Base-by-base conservation (phyloP, 352 stramenopile species). In the Globisporangium spiculum region DNA sequence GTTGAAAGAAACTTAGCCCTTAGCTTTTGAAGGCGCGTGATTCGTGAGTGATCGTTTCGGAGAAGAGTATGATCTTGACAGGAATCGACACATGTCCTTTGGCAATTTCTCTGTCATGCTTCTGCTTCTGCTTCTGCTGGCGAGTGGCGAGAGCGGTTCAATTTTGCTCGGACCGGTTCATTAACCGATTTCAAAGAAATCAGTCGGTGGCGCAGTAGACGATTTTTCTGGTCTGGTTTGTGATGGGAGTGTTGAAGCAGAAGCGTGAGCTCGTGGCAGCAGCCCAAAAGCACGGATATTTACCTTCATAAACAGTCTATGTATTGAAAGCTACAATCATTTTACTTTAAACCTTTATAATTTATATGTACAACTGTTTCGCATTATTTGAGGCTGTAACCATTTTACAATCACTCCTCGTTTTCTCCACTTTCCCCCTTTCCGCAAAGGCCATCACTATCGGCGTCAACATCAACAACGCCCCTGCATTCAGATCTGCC, bases 381-480 rank as follows among this genome's bases (percentile, higher is more conserved):
- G 30, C 38, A 50, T 22, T 50, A 50, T 50, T 4, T 0, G 1
- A 50, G 41, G 16, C 41, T 9, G 41, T 50, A n/a, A 8, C 5
- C 16, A 50, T 18, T 4, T 18, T 4, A 18, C 41, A n/a, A 50
- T 50, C 41, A 50, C 16, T 50, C 41, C 16, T 50, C 41, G 2
- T 50, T 16, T 50, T 48, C 16, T 50, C n/a, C 41, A 22, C 41
- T 9, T 50, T 22, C 41, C 16, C 12, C 16, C 41, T 38, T 32
- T 32, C 30, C 30, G 4, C 30, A 32, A 8, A 36, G 3, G n/a
- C 3, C 14, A 36, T 8, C 18, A 6, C 8, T 4, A 6, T 32
- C 57, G n/a, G 22, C 14, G 16, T 38, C 58, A 54, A 26, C 50
- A 68, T 46, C 46, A 62, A 60, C 53, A 54, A 44, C 26, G 10